A percentile compares a stretch with the other conserved stretches of the same genome.
These are phyloP conservation scores for Aspergillus brunneoviolaceus DNA, from an alignment of 2,329 filamentous ascomycete genomes.

Conservation along the genomic window DNA sequence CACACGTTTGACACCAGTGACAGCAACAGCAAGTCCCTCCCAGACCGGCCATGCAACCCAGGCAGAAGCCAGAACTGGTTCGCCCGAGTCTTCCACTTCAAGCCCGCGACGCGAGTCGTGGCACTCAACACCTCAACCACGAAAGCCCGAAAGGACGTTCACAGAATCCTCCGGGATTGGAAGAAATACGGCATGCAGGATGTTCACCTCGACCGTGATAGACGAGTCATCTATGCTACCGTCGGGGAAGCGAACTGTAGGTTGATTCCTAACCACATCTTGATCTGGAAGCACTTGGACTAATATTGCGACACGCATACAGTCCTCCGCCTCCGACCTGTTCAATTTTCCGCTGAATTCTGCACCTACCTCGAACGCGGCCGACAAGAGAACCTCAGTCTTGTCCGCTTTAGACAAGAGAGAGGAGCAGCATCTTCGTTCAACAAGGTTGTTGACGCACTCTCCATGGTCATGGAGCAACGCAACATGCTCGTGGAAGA, in stretches of 20 bases:
- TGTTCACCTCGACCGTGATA: slow-evolving; percentile 73
- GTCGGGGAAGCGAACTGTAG: slow-evolving; percentile 77
- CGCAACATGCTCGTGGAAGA: slow-evolving; percentile 69
- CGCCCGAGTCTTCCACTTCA: slow-evolving; percentile 82
- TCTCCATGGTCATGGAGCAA: slow-evolving; percentile 66
- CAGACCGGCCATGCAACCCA: slow-evolving; percentile 16
- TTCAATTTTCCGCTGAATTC: slow-evolving; percentile 83
- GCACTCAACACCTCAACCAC: slow-evolving; percentile 72
- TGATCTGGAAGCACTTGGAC: neutral
- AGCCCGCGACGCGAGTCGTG: slow-evolving; percentile 72
- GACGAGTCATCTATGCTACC: slow-evolving; percentile 75
- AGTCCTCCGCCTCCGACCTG: slow-evolving; percentile 81
- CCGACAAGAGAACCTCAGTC: slow-evolving; percentile 70
- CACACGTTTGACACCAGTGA: slow-evolving; percentile 20
- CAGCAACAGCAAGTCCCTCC: slow-evolving; percentile 10
- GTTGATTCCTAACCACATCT: slow-evolving; percentile 31
- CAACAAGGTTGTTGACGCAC: slow-evolving; percentile 74
- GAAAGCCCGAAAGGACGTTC: slow-evolving; percentile 75
- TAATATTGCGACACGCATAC: neutral
- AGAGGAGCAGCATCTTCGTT: slow-evolving; percentile 90
- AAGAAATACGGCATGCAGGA: slow-evolving; percentile 76
- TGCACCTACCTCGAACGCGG: slow-evolving; percentile 88
- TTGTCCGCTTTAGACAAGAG: slow-evolving; percentile 85
- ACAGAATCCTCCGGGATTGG: slow-evolving; percentile 75
- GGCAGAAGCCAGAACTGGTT: slow-evolving; percentile 75